Evolutionary conservation across 2,329 filamentous ascomycete species (phyloP).

Genomic region (Trichophyton benhamiae): DNA sequence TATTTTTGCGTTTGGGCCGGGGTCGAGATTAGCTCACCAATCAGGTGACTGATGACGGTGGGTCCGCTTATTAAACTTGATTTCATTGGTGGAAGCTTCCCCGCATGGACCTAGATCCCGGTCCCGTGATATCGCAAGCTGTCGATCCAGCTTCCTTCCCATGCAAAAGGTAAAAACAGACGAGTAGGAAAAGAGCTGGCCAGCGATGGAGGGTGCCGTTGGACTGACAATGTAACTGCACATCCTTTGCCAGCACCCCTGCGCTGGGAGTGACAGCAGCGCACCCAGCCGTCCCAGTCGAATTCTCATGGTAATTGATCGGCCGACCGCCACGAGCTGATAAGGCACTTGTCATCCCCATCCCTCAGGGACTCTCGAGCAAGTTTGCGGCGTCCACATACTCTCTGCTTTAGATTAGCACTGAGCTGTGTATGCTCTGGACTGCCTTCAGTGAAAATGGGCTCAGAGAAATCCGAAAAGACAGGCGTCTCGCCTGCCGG

Average conservation of each 20-base stretch:
- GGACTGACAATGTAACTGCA: background rate
- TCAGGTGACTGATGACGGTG: background rate
- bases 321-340: background rate
- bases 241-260: background rate
- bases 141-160: background rate
- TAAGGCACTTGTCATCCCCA: background rate
- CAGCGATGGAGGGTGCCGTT: background rate
- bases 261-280: background rate
- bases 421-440: background rate
- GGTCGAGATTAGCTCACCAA: conserved; percentile 1
- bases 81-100: background rate
- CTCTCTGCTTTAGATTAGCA: background rate
- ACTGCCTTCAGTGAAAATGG: background rate
- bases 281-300: background rate
- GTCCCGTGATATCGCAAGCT: background rate
- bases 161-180: background rate
- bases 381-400: background rate
- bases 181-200: background rate
- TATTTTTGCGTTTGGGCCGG: background rate
- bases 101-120: background rate
- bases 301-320: background rate
- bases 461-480: background rate
- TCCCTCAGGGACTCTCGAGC: background rate
- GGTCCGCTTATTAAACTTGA: background rate
- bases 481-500: background rate